A percentile compares a stretch with the other conserved stretches of the same genome.
Evolutionary conservation across 495 filamentous ascomycete species (phyloP).

Genomic region (Podospora fimiseda): DNA sequence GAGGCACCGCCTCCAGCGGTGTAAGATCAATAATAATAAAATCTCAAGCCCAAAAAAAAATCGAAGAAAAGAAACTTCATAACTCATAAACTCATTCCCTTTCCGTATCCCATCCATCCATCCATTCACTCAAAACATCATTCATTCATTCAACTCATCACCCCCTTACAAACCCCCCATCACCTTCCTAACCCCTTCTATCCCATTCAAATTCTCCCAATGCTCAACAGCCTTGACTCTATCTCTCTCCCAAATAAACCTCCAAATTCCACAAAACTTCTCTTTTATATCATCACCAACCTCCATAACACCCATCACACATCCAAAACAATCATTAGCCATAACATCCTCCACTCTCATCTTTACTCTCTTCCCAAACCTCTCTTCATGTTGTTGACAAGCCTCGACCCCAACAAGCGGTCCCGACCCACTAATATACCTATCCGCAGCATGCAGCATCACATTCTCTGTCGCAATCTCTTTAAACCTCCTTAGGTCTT

Average conservation of each 20-base stretch:
- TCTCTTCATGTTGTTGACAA: slow-evolving; percentile 21
- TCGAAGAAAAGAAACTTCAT: no score
- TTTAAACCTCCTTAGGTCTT: slow-evolving; percentile 18
- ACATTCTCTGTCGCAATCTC: slow-evolving; percentile 12
- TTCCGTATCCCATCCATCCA: no score
- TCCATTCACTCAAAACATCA: no score
- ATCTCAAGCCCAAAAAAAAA: no score
- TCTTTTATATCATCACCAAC: not conserved
- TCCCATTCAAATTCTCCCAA: slow-evolving; percentile 9
- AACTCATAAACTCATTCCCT: no score
- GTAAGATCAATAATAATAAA: no score
- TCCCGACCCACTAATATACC: not conserved
- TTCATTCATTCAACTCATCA: not conserved
- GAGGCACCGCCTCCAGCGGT: no score
- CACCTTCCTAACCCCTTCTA: not conserved
- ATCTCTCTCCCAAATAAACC: slow-evolving; percentile 9
- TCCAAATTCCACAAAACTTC: slow-evolving; percentile 24
- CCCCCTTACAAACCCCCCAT: not conserved
- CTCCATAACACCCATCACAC: slow-evolving; percentile 17
- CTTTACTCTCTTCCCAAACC: slow-evolving; percentile 15
- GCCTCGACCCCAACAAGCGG: slow-evolving; percentile 16
- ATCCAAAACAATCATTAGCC: slow-evolving; percentile 16
- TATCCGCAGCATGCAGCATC: slow-evolving; percentile 21
- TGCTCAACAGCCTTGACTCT: slow-evolving; percentile 20
- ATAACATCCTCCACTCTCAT: slow-evolving; percentile 23